phyloP scores from a whole-genome alignment of 2,329 filamentous ascomycete genomes.

The Simplicillium aogashimaense region DNA sequence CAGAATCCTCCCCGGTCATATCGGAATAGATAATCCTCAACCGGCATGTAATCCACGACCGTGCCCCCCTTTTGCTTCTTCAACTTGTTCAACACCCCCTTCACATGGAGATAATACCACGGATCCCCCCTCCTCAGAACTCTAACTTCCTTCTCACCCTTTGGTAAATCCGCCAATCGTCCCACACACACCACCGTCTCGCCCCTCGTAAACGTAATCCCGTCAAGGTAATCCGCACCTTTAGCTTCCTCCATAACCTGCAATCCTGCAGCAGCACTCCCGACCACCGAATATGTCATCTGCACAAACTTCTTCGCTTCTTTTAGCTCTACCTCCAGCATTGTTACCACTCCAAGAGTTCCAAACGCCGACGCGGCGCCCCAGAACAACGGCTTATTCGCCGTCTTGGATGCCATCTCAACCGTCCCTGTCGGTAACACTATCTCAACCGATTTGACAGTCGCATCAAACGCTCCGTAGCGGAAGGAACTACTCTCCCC shows the following conservation, averaged over 20 bases:
- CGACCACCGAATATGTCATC: conserved; percentile 42
- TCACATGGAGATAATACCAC: conserved; percentile 66
- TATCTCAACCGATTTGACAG: conserved; percentile 52
- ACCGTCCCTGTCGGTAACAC: conserved; percentile 52
- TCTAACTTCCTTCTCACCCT: conserved; percentile 20
- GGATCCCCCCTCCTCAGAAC: conserved; percentile 54
- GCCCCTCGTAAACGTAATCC: conserved; percentile 49
- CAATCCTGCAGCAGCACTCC: conserved; percentile 25
- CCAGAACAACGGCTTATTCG: conserved; percentile 50
- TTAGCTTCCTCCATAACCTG: conserved; percentile 33
- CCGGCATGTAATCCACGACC: conserved; percentile 42
- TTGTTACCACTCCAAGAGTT: conserved; percentile 55
- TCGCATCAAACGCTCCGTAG: conserved; percentile 56
- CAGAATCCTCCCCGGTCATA: conserved; percentile 51
- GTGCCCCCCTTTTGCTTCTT: conserved; percentile 8
- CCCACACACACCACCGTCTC: conserved; percentile 53
- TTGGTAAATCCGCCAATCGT: conserved; percentile 37
- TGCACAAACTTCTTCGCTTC: conserved; percentile 46
- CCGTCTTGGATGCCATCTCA: conserved; percentile 39
- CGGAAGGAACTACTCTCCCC: conserved; percentile 61
- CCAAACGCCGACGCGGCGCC: conserved; percentile 57
- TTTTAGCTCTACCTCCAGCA: conserved; percentile 50
- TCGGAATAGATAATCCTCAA: conserved; percentile 59
- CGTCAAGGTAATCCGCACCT: conserved; percentile 56
- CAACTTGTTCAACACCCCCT: conserved; percentile 25